Evolutionary conservation across 192 early-diverging fungal genomes (phyloP), one percentile per base, ranked within the genome.

Genomic region (Geosiphon pyriformis): DNA sequence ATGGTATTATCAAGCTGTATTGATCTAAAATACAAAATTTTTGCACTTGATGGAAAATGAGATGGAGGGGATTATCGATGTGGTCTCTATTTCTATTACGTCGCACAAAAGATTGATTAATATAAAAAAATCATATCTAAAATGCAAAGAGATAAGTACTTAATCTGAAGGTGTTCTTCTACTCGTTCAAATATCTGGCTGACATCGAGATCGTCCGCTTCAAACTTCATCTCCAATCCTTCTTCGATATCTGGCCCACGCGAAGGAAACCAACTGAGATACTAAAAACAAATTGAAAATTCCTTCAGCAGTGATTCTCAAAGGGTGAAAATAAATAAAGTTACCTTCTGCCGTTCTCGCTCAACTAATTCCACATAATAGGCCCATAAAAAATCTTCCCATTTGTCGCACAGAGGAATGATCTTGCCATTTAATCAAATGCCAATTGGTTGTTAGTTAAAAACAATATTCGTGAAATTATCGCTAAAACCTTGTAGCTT

Each of bases 371-470:
- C 37, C 37, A 42, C 37, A 48, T 88, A 92, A 34, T 89, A 83
- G 0, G 79, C 85, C 94, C 94, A 95, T n/a, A 94, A 65, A 67
- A 84, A 71, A 70, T 95, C 94, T 71, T 94, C 92, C 94, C 94
- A 95, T 10, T 74, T 81, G 42, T 81, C 78, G 68, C 92, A 92
- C 1, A 90, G 92, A 29, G 84, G 76, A 42, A 42, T 42, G 6
- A 42, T 42, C 37, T 42, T 42, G 6, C 6, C 6, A 42, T 11
- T 85, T 37, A 8, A 80, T 82, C 83, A 87, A 57, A 1, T 54
- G 26, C 0, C 17, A 6, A 29, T 12, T 2, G 20, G 23, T 30
- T 3, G 18, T 25, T 15, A 52, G 20, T 7, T n/a, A n/a, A n/a
- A n/a, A n/a, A n/a, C n/a, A n/a, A n/a, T n/a, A n/a, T n/a, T n/a